Percentiles rank a stretch among this genome's conserved stretches.
Conservation (phyloP, 2,329 filamentous ascomycete species). For the Colletotrichum euphorbiae region DNA sequence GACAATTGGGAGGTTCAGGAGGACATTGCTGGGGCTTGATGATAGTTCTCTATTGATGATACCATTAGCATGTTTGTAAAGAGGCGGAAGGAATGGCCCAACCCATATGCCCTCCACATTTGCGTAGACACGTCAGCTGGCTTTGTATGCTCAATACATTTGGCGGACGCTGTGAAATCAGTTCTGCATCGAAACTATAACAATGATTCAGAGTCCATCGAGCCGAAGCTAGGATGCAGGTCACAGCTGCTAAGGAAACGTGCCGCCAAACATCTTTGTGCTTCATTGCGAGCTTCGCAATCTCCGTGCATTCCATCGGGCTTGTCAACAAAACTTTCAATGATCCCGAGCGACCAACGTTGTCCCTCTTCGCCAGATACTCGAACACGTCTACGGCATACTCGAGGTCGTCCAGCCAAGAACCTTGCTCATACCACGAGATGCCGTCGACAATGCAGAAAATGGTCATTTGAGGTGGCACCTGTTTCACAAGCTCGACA, state of each 20-base stretch:
- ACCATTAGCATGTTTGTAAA: neutral
- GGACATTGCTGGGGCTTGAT: slow-evolving; percentile 40
- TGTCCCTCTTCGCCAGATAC: neutral
- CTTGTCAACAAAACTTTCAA: slow-evolving; percentile 1
- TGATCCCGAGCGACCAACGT: neutral
- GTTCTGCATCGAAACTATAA: neutral
- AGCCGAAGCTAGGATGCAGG: neutral
- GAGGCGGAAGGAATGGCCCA: neutral
- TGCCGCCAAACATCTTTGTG: neutral
- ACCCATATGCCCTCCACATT: no score
- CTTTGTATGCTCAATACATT: no score
- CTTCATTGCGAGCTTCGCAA: neutral
- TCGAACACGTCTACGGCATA: neutral
- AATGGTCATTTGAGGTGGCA: neutral
- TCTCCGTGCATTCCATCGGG: neutral
- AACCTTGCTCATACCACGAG: slow-evolving; percentile 4
- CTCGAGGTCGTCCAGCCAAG: neutral
- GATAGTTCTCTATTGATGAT: neutral
- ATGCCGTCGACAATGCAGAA: slow-evolving; percentile 13
- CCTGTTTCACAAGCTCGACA: slow-evolving; percentile 1
- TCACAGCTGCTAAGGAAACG: neutral
- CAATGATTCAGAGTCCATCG: neutral
- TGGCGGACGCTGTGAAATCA: no score
- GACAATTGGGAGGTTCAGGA: slow-evolving; percentile 61
- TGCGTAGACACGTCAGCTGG: no score